These are phyloP conservation scores for Harringtonia aguacate DNA, from an alignment of 2,329 filamentous ascomycete species.

Conservation along the genomic window DNA sequence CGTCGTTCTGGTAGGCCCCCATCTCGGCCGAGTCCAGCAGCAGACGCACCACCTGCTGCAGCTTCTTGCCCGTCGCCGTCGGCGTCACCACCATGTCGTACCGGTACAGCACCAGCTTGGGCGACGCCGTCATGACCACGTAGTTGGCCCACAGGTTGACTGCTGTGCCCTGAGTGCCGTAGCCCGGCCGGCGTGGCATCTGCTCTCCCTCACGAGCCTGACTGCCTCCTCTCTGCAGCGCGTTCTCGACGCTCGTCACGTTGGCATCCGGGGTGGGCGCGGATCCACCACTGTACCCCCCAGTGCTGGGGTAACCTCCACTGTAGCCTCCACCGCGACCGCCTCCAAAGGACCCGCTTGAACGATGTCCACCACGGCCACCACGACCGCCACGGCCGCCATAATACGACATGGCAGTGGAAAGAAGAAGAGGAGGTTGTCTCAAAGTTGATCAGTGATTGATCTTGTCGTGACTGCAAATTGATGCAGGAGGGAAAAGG, in stretches of 20 bases:
- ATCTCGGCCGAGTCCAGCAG: conserved; percentile 16
- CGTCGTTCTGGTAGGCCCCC: conserved; percentile 4
- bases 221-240: not conserved
- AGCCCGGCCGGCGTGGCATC: conserved; percentile 11
- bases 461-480: no score
- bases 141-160: conserved; percentile 18
- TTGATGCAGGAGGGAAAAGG: no score
- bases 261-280: conserved; percentile 1
- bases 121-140: conserved; percentile 9
- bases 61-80: conserved; percentile 11
- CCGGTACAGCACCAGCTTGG: conserved; percentile 11
- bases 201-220: not conserved
- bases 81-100: conserved; percentile 13
- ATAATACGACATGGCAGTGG: no score
- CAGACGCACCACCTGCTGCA: conserved; percentile 12
- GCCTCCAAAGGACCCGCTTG: no score
- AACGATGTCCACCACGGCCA: no score
- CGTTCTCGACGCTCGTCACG: conserved; percentile 7
- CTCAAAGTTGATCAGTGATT: no score
- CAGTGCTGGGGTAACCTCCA: no score
- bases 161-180: conserved; percentile 11
- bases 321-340: no score
- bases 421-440: no score
- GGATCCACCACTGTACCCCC: not conserved
- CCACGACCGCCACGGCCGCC: no score